These are phyloP conservation scores for Aureobasidium leucospermi DNA, from an alignment of 2,329 filamentous ascomycete species.

Conservation along the genomic window DNA sequence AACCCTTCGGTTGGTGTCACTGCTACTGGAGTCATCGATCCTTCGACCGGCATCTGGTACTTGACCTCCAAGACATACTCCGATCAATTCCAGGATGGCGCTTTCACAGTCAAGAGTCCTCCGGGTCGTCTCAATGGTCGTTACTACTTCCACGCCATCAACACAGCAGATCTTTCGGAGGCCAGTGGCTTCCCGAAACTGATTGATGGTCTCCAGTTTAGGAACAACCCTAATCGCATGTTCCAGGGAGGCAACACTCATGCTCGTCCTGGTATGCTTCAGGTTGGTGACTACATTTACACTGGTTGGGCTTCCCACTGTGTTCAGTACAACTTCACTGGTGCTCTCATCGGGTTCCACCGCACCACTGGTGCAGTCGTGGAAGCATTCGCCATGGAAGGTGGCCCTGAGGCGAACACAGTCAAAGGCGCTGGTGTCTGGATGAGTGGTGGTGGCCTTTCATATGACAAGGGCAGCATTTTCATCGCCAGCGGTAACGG, in stretches of 20 bases:
- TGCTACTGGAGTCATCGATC: conserved; percentile 46
- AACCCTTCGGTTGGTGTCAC: conserved; percentile 42
- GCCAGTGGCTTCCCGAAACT: conserved; percentile 32
- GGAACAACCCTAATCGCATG: conserved; percentile 39
- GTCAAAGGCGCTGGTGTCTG: conserved; percentile 40
- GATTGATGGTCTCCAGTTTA: conserved; percentile 37
- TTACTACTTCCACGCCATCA: conserved; percentile 41
- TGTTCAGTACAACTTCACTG: conserved; percentile 46
- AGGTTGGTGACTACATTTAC: conserved; percentile 41
- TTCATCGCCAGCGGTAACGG: conserved; percentile 45
- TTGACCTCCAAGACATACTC: conserved; percentile 44
- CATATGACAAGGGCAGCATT: conserved; percentile 41
- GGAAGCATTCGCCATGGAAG: conserved; percentile 39
- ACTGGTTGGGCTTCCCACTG: conserved; percentile 46
- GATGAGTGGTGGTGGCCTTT: conserved; percentile 44
- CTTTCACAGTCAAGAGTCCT: conserved; percentile 18
- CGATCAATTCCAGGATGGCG: conserved; percentile 28
- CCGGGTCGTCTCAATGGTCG: conserved; percentile 38
- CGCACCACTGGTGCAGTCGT: conserved; percentile 39
- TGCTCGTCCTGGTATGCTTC: conserved; percentile 41
- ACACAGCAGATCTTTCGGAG: conserved; percentile 38
- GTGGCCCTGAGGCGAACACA: conserved; percentile 32
- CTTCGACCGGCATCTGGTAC: conserved; percentile 43
- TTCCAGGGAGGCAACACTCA: conserved; percentile 44
- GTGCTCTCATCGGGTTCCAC: conserved; percentile 43